Conservation (phyloP, 208 protist species). For the Strigomonas culicis region DNA sequence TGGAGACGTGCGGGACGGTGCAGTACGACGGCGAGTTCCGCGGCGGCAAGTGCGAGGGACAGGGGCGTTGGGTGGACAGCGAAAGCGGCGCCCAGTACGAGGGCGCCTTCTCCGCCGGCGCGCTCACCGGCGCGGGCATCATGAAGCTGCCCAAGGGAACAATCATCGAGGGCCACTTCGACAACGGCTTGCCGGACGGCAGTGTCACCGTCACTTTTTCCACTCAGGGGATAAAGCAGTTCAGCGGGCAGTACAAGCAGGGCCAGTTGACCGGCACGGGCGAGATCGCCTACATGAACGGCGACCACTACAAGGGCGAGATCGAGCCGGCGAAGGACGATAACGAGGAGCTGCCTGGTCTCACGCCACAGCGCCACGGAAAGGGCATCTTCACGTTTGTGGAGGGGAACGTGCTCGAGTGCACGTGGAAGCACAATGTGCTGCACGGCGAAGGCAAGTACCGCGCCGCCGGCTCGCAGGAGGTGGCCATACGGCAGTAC, state of each 20-base stretch:
- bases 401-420: slow-evolving; percentile 65
- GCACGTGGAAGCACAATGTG: slow-evolving; percentile 78
- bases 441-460: slow-evolving; percentile 70
- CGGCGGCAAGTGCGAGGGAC: slow-evolving; percentile 40
- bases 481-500: slow-evolving; percentile 45
- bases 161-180: slow-evolving; percentile 63
- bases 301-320: slow-evolving; percentile 62
- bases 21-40: slow-evolving; percentile 68
- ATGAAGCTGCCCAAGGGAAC: slow-evolving; percentile 59
- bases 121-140: slow-evolving; percentile 33
- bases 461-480: slow-evolving; percentile 36
- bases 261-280: slow-evolving; percentile 27
- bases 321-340: slow-evolving; percentile 38
- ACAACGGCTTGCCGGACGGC: slow-evolving; percentile 43
- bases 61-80: slow-evolving; percentile 33
- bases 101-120: slow-evolving; percentile 37
- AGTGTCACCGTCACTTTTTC: slow-evolving; percentile 20
- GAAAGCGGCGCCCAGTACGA: slow-evolving; percentile 28
- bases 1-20: slow-evolving; percentile 20
- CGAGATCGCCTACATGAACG: slow-evolving; percentile 55
- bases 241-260: slow-evolving; percentile 47
- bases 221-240: slow-evolving; percentile 19
- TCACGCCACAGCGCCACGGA: slow-evolving; percentile 65
- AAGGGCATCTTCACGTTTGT: slow-evolving; percentile 62
- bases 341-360: slow-evolving; percentile 2